Base-by-base conservation (phyloP, 345 rosid species). In the Bruguiera sexangula region DNA sequence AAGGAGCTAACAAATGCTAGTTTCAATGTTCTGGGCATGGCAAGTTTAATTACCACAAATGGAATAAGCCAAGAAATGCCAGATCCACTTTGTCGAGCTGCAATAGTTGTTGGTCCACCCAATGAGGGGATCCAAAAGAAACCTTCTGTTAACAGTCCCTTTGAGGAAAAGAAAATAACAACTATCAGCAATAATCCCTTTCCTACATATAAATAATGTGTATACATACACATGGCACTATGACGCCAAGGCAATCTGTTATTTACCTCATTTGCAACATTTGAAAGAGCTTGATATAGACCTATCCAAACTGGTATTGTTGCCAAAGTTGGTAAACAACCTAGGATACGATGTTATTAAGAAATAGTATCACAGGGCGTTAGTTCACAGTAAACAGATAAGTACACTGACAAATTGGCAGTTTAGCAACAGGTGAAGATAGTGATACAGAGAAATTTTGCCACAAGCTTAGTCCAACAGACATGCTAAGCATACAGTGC, bases 41-140 rank as follows among this genome's bases (percentile, higher is more conserved):
- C 55, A 76, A 58, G 21, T 68, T 72, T 67, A 66, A 73, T 80
- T 92, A 95, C 99, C 97, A 92, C 96, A 78, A 95, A 92, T 0
- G 99, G 99, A 58, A 95, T 43, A 64, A 92, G 96, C 99, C 97
- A 95, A 63, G 99, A 95, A 77, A 91, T 73, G 79, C 99, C 97
- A 30, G 96, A 72, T 67, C 99, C 99, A 80, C 93, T 95, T 82
- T 89, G 96, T 66, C 99, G 84, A 80, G 99, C 99, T 69, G 99
- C 99, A 69, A 95, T 92, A 60, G 84, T 78, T 63, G 99, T 95
- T 62, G 99, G 99, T 70, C 97, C 97, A 81, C 88, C 93, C 76
- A 95, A 73, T 66, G 99, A 89, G 3, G 99, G 99, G 66, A 95
- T 95, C 97, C 99, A 95, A 75, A 95, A 89, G 92, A 95, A 95